Percentiles rank a stretch among this genome's conserved stretches.
Evolutionary conservation across 805 yeast genomes (phyloP).

Genomic region (Jamesozyma rosinii): DNA sequence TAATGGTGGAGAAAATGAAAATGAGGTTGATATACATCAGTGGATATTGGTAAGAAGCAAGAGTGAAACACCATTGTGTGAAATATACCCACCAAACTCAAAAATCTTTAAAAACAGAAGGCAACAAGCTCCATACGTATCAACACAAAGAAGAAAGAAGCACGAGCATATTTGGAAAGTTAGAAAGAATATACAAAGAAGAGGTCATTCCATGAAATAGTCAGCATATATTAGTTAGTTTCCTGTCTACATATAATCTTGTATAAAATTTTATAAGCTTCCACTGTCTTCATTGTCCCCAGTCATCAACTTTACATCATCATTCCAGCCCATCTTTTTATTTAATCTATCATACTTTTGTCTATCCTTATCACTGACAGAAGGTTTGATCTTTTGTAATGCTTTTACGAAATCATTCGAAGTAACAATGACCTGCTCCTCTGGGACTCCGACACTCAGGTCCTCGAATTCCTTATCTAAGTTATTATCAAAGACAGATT

Average conservation of each 20-base stretch:
- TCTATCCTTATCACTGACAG: slow-evolving; percentile 82
- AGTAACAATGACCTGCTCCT: slow-evolving; percentile 44
- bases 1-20: slow-evolving; percentile 1
- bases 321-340: slow-evolving; percentile 66
- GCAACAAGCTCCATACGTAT: slow-evolving; percentile 37
- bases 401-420: slow-evolving; percentile 62
- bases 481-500: slow-evolving; percentile 38
- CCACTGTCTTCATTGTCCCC: slow-evolving; percentile 3
- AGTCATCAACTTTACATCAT: slow-evolving; percentile 29
- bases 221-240: not conserved
- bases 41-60: slow-evolving; percentile 51
- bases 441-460: slow-evolving; percentile 28
- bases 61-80: slow-evolving; percentile 56
- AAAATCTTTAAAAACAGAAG: slow-evolving; percentile 4
- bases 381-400: slow-evolving; percentile 68
- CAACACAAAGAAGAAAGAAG: slow-evolving; percentile 31
- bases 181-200: slow-evolving; percentile 46
- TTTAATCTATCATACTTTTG: slow-evolving; percentile 64
- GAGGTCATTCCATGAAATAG: slow-evolving; percentile 30
- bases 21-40: slow-evolving; percentile 14
- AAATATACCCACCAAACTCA: slow-evolving; percentile 33
- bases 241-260: slow-evolving; percentile 1
- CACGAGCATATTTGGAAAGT: slow-evolving; percentile 52
- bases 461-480: slow-evolving; percentile 35
- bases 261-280: not conserved